Percentiles rank a stretch among this genome's conserved stretches.
Conservation (phyloP, 2,329 filamentous ascomycete species). For the Penicillium olsonii region DNA sequence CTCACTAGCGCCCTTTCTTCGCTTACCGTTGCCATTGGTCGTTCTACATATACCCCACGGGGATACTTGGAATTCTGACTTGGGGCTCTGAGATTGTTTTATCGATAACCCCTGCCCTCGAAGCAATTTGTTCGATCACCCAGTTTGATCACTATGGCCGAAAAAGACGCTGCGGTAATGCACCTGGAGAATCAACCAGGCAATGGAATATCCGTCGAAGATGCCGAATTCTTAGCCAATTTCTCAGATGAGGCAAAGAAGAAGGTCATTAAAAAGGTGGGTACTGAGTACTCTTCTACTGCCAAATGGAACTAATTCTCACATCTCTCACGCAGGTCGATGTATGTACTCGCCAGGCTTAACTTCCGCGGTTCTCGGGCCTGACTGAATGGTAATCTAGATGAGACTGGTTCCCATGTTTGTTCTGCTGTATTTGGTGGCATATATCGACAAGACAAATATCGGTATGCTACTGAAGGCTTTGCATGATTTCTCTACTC, state of each 20-base stretch:
- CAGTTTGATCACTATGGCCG: neutral
- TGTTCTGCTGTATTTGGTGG: slow-evolving; percentile 17
- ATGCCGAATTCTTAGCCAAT: slow-evolving; percentile 31
- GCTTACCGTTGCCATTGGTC: too few species aligned
- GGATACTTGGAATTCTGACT: neutral
- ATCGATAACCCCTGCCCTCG: too few species aligned
- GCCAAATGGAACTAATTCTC: neutral
- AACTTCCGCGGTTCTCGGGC: too few species aligned
- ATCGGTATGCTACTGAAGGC: slow-evolving; percentile 11
- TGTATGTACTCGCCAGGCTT: neutral
- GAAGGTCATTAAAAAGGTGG: slow-evolving; percentile 20
- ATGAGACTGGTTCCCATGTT: slow-evolving; percentile 19
- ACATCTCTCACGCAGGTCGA: neutral
- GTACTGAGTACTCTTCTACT: neutral
- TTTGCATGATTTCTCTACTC: neutral
- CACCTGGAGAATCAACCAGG: slow-evolving; percentile 14
- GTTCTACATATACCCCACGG: neutral
- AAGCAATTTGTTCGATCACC: too few species aligned
- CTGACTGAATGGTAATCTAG: neutral
- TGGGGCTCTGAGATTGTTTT: neutral
- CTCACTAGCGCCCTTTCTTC: neutral
- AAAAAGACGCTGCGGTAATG: slow-evolving; percentile 15
- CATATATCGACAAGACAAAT: slow-evolving; percentile 21
- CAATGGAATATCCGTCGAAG: slow-evolving; percentile 18
- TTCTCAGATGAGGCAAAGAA: slow-evolving; percentile 28